These are phyloP conservation scores for Cordyceps sp. DNA, from an alignment of 2,329 filamentous ascomycete species.

Conservation along the genomic window DNA sequence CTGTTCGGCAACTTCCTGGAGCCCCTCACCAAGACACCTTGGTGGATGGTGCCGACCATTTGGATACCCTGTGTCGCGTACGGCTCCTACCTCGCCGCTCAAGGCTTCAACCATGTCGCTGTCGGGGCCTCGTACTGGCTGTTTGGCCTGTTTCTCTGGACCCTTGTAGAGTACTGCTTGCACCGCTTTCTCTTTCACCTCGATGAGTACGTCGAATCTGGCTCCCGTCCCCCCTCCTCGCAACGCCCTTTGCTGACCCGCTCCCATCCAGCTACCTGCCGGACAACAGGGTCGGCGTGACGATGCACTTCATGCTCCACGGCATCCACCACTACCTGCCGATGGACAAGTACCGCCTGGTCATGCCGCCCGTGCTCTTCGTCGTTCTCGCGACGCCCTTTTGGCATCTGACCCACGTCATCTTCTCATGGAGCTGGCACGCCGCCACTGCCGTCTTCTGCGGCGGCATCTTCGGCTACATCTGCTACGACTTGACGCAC, in stretches of 20 bases:
- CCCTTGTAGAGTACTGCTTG: slow-evolving; percentile 72
- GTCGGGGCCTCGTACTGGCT: slow-evolving; percentile 45
- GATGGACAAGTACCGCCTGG: slow-evolving; percentile 95
- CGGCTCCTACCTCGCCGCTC: slow-evolving; percentile 47
- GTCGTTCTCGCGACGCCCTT: slow-evolving; percentile 71
- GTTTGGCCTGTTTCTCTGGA: slow-evolving; percentile 67
- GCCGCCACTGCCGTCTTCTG: slow-evolving; percentile 64
- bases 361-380: slow-evolving; percentile 92
- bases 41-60: slow-evolving; percentile 72
- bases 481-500: slow-evolving; percentile 93
- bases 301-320: slow-evolving; percentile 82
- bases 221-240: too few relatives aligned
- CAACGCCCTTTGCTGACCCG: not conserved
- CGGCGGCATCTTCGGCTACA: slow-evolving; percentile 87
- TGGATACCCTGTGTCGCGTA: slow-evolving; percentile 76
- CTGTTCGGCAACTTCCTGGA: slow-evolving; percentile 98
- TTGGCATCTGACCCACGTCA: slow-evolving; percentile 71
- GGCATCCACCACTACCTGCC: slow-evolving; percentile 96
- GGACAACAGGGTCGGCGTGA: slow-evolving; percentile 77
- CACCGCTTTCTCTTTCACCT: slow-evolving; percentile 91
- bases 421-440: slow-evolving; percentile 79
- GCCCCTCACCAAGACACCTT: slow-evolving; percentile 85
- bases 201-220: slow-evolving; percentile 58
- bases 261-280: slow-evolving; percentile 58
- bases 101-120: slow-evolving; percentile 36